phyloP scores from a whole-genome alignment of 441 rosid genomes.

The Euphorbia neoarborescens region DNA sequence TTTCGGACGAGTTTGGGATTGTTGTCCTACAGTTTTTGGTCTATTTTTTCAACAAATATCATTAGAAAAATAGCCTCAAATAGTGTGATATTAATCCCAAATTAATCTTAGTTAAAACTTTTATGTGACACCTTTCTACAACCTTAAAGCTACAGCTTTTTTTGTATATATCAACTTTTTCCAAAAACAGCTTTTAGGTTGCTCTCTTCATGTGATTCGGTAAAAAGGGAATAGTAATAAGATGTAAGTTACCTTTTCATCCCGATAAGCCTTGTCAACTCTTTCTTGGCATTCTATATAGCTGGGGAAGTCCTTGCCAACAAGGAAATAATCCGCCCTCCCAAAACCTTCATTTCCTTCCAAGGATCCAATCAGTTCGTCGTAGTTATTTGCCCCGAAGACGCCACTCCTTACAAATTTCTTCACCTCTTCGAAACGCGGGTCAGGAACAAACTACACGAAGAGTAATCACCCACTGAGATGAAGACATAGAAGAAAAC shows the following conservation, averaged over 20 bases:
- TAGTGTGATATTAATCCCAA: too few relatives aligned
- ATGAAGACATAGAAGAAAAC: not conserved
- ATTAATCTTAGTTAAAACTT: too few relatives aligned
- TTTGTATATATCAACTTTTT: too few relatives aligned
- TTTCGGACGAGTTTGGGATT: too few relatives aligned
- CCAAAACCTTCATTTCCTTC: slow-evolving; percentile 94
- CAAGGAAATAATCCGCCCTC: slow-evolving; percentile 81
- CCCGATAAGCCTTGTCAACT: slow-evolving; percentile 71
- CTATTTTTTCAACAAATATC: too few relatives aligned
- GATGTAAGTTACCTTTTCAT: slow-evolving; percentile 48
- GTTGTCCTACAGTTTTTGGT: too few relatives aligned
- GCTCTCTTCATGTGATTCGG: not conserved
- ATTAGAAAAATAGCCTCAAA: too few relatives aligned
- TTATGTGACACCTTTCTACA: too few relatives aligned
- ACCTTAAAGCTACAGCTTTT: too few relatives aligned
- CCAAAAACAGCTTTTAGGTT: too few relatives aligned
- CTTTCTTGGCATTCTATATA: slow-evolving; percentile 80
- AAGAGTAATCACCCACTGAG: slow-evolving; percentile 3
- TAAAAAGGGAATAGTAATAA: not conserved
- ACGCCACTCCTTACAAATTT: slow-evolving; percentile 60
- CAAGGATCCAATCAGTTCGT: slow-evolving; percentile 67
- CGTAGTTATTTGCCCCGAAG: slow-evolving; percentile 59
- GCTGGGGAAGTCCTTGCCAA: slow-evolving; percentile 90
- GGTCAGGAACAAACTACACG: slow-evolving; percentile 75
- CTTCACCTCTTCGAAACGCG: slow-evolving; percentile 78